Evolutionary conservation across 495 filamentous ascomycete species (phyloP).

Genomic region (Xylaria acuta): DNA sequence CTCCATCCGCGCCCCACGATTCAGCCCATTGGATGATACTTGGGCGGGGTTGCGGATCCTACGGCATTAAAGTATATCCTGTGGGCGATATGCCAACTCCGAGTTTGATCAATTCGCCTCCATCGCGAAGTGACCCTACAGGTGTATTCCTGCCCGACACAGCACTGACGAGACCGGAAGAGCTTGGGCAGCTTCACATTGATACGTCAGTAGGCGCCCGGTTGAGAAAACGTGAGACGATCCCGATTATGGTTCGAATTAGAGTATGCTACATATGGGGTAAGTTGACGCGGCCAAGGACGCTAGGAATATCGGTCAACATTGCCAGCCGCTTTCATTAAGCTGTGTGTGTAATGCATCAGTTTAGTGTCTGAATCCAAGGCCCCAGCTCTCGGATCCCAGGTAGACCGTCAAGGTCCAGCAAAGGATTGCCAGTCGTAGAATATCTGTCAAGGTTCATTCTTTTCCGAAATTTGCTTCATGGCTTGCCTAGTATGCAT

Average conservation of each 20-base stretch:
- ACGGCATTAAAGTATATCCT: conserved; percentile 3
- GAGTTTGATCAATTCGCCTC: neutral
- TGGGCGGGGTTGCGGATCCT: conserved; percentile 7
- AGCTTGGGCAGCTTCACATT: neutral
- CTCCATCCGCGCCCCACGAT: conserved; percentile 8
- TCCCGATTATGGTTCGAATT: neutral
- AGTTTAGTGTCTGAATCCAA: neutral
- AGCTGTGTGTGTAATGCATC: neutral
- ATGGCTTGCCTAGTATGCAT: neutral
- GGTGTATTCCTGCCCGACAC: neutral
- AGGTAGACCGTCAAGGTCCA: neutral
- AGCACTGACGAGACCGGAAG: neutral
- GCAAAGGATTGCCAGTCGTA: neutral
- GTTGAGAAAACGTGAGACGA: neutral
- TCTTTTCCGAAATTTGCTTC: neutral
- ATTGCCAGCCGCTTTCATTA: neutral
- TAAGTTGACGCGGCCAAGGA: conserved; percentile 4
- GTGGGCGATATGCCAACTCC: neutral
- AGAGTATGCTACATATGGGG: neutral
- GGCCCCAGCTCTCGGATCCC: neutral
- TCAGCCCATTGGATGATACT: conserved; percentile 2
- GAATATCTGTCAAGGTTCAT: neutral
- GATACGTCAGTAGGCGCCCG: neutral
- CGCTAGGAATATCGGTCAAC: neutral
- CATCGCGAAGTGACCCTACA: neutral